Evolutionary conservation across 2,329 filamentous ascomycete genomes (phyloP), one percentile per base, ranked within the genome.

Genomic region (Lithohypha guttulata): DNA sequence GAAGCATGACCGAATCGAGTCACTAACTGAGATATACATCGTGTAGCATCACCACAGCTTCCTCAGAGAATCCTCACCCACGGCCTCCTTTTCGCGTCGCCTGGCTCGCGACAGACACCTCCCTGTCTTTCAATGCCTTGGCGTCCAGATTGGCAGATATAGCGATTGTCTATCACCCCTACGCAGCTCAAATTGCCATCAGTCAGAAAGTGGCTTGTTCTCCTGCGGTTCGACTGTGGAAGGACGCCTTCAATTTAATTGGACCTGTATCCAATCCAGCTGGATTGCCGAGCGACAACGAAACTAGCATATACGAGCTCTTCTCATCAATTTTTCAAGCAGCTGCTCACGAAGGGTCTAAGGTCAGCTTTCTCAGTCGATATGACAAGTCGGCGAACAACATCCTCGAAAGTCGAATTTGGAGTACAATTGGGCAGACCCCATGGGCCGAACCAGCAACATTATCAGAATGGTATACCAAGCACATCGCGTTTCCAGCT

Each of bases 381-480:
- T 70, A 59, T 34, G 66, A 69, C 44, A 69, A 69, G 48, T 68
- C 64, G 2, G 66, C 66, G 0, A 68, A 64, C 3, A 69, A 68
- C 42, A 66, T 69, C 34, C 67, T 67, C 42, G 67, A 69, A 36
- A 61, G 62, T 0, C 45, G 58, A 25, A 50, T 69, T 2, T 70
- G 65, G 64, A 57, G 63, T 3, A 51, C 53, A 0, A 66, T 69
- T 22, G 67, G 65, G 3, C 66, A 68, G 49, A 55, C 42, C 11
- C 42, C 42, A 19, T 41, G 42, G 42, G 19, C 38, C 5, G 19
- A 41, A n/a, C 42, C n/a, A n/a, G n/a, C n/a, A n/a, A n/a, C 38
- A 13, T 44, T 41, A 18, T 44, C 42, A 2, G 14, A 30, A 13
- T 43, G 23, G 21, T 37, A 36, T 11, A 36, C 29, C 21, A 31